phyloP scores from a whole-genome alignment of 148 eudicot genomes.

The Arbutus unedo region DNA sequence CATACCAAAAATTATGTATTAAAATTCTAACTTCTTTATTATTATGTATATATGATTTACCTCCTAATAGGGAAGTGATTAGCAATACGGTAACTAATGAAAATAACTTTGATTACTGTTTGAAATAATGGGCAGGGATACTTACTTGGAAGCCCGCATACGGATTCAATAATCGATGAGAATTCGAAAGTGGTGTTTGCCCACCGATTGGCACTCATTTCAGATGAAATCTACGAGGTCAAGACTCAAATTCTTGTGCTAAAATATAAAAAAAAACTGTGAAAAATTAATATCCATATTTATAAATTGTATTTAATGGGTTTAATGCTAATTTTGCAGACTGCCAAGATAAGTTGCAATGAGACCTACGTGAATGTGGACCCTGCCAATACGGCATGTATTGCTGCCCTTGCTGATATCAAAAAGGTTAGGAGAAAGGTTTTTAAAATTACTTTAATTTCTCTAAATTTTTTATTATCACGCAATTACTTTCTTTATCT shows the following conservation, averaged over 20 bases:
- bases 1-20: too few relatives aligned
- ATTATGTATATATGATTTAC: too few relatives aligned
- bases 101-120: neutral
- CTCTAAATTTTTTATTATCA: too few relatives aligned
- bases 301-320: neutral
- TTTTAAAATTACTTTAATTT: too few relatives aligned
- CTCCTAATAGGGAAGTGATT: too few relatives aligned
- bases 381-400: constrained; percentile 21
- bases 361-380: constrained; percentile 19
- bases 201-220: constrained; percentile 55
- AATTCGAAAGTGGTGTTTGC: constrained; percentile 47
- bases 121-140: constrained; percentile 32
- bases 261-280: neutral
- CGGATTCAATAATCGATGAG: constrained; percentile 34
- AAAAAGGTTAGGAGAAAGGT: constrained; percentile 4
- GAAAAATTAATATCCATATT: too few relatives aligned
- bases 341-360: constrained; percentile 18
- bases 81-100: too few relatives aligned
- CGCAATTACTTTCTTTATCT: too few relatives aligned
- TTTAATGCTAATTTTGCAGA: constrained; percentile 9
- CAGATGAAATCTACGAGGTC: constrained; percentile 46
- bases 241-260: neutral
- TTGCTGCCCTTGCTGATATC: constrained; percentile 14
- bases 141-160: constrained; percentile 45
- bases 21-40: too few relatives aligned